Base-by-base conservation (phyloP, 2,329 filamentous ascomycete species). In the Keithomyces neogunnii region DNA sequence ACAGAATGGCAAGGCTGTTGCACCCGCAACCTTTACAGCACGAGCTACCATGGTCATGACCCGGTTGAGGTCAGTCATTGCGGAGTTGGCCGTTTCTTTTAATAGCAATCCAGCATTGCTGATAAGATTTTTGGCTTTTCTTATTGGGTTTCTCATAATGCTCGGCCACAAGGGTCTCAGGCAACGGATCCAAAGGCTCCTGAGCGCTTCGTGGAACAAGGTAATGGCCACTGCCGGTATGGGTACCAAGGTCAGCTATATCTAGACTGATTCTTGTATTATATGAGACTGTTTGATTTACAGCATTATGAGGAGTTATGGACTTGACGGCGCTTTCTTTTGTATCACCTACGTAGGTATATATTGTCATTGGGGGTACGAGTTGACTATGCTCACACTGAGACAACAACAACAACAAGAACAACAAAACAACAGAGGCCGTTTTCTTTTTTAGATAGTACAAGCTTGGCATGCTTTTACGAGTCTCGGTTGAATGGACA, bases 161-260 rank as follows among this genome's bases (percentile, higher is more conserved):
- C 73, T 96, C 53, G 86, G 88, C 52, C 79, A 88, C 60, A 78
- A 81, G 60, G 85, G 86, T 62, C 73, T 95, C 11, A 80, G 91
- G 40, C 84, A 95, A 58, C 80, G 86, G 57, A 68, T 96, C 36
- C 78, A 83, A 64, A 77, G 84, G 51, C 73, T 90, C 38, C 63
- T 95, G 43, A 80, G 78, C 39, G 74, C 78, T 31, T 83, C 82
- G 8, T 95, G 89, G 89, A 79, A 81, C 50, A 96, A 95, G 71
- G 73, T 96, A 40, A 83, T 81, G 65, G 78, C 83, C 45, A 97
- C 93, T 0, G 85, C 92, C 4, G 91, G 91, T 2, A 97, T 97
- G 92, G 93, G 92, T 2, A 88, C 95, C 56, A 97, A 96, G 73
- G 91, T 97, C 62, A 95, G 88, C 66, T 97, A 97, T 71, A 95